Evolutionary conservation across 257 asterid species (phyloP), one percentile per base, ranked within the genome.

Genomic region (Mitragyna speciosa): DNA sequence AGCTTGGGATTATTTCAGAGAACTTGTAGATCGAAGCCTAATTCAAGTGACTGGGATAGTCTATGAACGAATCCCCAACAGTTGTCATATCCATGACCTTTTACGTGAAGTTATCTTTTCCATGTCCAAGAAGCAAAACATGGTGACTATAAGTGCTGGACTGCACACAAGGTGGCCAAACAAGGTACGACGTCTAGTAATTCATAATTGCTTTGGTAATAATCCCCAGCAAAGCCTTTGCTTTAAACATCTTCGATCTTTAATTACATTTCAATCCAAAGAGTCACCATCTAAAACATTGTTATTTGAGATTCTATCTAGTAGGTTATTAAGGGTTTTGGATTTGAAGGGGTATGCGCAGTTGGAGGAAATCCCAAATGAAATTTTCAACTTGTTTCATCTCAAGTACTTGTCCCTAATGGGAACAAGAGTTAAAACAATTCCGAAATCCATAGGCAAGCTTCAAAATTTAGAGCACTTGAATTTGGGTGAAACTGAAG

Each of bases 1-100:
- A 7, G 83, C 76, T 10, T 69, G 48, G 16, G 70, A 49, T 54
- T 70, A 83, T 54, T 81, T 83, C 66, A 79, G 61, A 14, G 81
- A 83, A 76, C 86, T 83, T 15, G 67, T 75, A 26, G 79, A 78
- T 20, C 70, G 83, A 67, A 75, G 79, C 72, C 61, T 83, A 65
- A 76, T 83, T 59, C 83, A 76, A 48, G 65, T 76, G 73, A 45
- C 41, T 43, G 19, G 54, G 11, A 72, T 43, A 19, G 12, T 15
- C 24, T 1, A 20, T 22, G 26, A 80, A 30, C 82, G 81, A 61
- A 47, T 72, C 7, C 15, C 39, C 12, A 12, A 16, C 20, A 30
- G 6, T 48, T 39, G 67, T 78, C 70, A 20, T 52, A 51, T 83
- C 59, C 82, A 75, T 49, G 79, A 83, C 66, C 39, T 63, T n/a